Base-by-base conservation (phyloP, 2,329 filamentous ascomycete genomes). In the Ambrosiella beaveri region DNA sequence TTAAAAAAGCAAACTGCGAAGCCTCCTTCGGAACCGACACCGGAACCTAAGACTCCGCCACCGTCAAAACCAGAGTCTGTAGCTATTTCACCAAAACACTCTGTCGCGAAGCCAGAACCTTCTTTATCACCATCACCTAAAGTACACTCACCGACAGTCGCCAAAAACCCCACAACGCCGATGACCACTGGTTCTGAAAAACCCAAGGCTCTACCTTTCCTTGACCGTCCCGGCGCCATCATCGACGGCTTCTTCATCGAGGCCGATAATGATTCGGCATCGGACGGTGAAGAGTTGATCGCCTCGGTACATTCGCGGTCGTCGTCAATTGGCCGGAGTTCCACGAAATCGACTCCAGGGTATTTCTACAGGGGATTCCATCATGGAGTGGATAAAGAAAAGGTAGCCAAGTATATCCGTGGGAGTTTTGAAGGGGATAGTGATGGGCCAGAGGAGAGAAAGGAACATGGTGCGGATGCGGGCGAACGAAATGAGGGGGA, bases 271-370 rank as follows among this genome's bases (percentile, higher is more conserved):
- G 52, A 59, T 15, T 40, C 44, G 17, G 44, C 41, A 8, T 37
- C 44, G 1, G 57, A 59, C 37, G 52, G 56, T 35, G 9, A 50
- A 49, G 40, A 45, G 2, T 37, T 59, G 17, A 51, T 49, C 37
- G 52, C 57, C 37, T 38, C 44, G 6, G 17, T 57, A 8, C 45
- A 57, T 51, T 57, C 55, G 9, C 55, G 45, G 6, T 50, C 44
- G 17, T 51, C 55, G 8, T 57, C 55, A 11, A 49, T 57, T 41
- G 55, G 55, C 15, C 35, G 35, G 37, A 45, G 39, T 11, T 57
- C 55, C 9, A 13, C 8, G 13, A 39, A 41, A 19, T 47, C 52
- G 7, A 5, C 13, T 3, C 17, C 47, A n/a, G 7, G 17, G 15
- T 51, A 35, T 36, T 51, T 11, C 35, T 19, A 51, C 13, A 15